phyloP scores from a whole-genome alignment of 345 rosid genomes.

The Melastoma malabathricum region DNA sequence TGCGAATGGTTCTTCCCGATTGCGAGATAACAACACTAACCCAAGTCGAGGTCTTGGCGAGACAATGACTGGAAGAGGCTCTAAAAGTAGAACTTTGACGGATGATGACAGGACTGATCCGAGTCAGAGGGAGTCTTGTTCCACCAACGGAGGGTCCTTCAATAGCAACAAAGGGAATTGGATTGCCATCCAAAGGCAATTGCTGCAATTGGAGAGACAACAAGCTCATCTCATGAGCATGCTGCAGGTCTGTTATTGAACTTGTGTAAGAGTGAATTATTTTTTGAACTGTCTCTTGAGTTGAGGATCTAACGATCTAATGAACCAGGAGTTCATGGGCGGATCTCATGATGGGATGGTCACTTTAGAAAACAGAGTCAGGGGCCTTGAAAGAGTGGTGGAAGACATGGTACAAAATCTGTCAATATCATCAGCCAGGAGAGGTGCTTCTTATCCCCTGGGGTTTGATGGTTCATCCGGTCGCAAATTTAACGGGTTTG shows the following conservation, averaged over 20 bases:
- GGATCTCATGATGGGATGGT: constrained; percentile 94
- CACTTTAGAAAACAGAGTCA: constrained; percentile 81
- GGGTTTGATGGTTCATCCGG: constrained; percentile 56
- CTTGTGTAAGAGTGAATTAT: constrained; percentile 2
- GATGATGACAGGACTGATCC: constrained; percentile 38
- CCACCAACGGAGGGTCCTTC: constrained; percentile 48
- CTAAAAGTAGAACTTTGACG: constrained; percentile 33
- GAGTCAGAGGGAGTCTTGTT: constrained; percentile 40
- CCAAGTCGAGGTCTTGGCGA: constrained; percentile 18
- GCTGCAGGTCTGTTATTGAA: constrained; percentile 39
- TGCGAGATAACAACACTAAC: constrained; percentile 22
- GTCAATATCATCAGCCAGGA: constrained; percentile 67
- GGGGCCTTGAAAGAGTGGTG: constrained; percentile 93
- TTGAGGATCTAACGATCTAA: constrained; percentile 11
- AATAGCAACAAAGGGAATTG: constrained; percentile 69
- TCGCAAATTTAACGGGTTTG: constrained; percentile 61
- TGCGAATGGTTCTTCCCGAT: constrained; percentile 17
- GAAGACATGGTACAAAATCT: constrained; percentile 92
- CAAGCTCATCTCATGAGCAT: constrained; percentile 84
- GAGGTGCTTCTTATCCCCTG: constrained; percentile 39
- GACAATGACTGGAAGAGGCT: constrained; percentile 29
- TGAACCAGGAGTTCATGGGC: constrained; percentile 83
- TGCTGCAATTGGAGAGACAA: constrained; percentile 84
- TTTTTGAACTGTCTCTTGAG: constrained; percentile 8
- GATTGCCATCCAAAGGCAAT: constrained; percentile 95